A percentile compares a stretch with the other conserved stretches of the same genome.
Conservation (phyloP, 75 land plant species). For the Pinus albicaulis region DNA sequence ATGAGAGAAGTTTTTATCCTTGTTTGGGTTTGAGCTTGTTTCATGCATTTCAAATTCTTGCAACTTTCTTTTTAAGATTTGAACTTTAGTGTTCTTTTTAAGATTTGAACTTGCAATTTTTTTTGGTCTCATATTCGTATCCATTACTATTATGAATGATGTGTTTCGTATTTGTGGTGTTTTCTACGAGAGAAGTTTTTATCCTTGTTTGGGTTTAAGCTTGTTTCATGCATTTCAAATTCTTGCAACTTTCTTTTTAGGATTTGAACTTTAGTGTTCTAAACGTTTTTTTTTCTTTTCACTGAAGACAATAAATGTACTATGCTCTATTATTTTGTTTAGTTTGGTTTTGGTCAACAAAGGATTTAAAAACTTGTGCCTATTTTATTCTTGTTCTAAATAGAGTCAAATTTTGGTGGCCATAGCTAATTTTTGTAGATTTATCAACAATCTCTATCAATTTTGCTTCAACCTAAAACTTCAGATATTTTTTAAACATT, state of each 20-base stretch:
- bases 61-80: neutral
- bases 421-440: slow-evolving; percentile 84
- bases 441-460: slow-evolving; percentile 59
- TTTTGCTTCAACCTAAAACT: slow-evolving; percentile 45
- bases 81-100: too few relatives aligned
- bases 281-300: too few relatives aligned
- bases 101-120: too few relatives aligned
- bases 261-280: too few relatives aligned
- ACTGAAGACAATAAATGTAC: neutral
- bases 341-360: neutral
- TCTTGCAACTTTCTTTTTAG: neutral
- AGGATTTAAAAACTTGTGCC: neutral
- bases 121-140: too few relatives aligned
- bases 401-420: slow-evolving; percentile 87
- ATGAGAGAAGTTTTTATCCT: neutral
- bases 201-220: neutral
- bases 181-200: neutral
- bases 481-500: slow-evolving; percentile 27
- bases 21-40: neutral
- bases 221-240: neutral
- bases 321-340: neutral
- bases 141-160: too few relatives aligned
- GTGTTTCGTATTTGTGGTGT: neutral
- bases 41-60: neutral
- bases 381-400: neutral